Evolutionary conservation across 306 rosid genomes (phyloP), one percentile per base, ranked within the genome.

Genomic region (Crataegus laevigata): DNA sequence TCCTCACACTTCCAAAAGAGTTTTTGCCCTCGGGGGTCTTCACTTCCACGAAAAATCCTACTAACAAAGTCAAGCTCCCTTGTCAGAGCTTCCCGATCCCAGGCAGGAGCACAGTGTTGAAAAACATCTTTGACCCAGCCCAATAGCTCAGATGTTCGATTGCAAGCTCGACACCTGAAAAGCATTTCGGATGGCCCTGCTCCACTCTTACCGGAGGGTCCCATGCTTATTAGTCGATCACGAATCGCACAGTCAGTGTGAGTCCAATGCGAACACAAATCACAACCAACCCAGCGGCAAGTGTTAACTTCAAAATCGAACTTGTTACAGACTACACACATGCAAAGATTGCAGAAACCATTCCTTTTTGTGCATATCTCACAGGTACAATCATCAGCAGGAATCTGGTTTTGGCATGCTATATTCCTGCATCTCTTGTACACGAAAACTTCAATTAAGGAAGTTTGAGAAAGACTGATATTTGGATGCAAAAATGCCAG

Each of bases 101-200:
- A 94, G 69, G 96, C 78, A 25, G 91, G 96, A 9, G 93, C 97
- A 82, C 98, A 94, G 68, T 94, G 98, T 77, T 89, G 98, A 79
- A 94, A 94, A 77, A 94, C 97, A 82, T 94, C 98, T 84, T 91
- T 92, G 73, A 94, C 98, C 97, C 97, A 92, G 78, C 98, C 97
- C 63, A 94, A 87, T 79, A 94, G 91, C 80, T 94, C 97, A 25
- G 97, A 92, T 82, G 99, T 92, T 75, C 93, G 90, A 79, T 81
- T 88, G 88, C 99, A 94, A 55, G 99, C 96, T 62, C 86, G 96
- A 74, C 99, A 94, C 87, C 89, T 90, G 82, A 94, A 94, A 75
- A 90, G 93, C 97, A 94, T 94, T 85, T 94, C 99, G 30, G 88
- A 69, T 59, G 92, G 93, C 71, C 96, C 92, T 54, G 89, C 79